A percentile compares a stretch with the other conserved stretches of the same genome.
phyloP scores from a whole-genome alignment of 78 protist species.

The slime mould (Dictyostelium discoideum) region DNA sequence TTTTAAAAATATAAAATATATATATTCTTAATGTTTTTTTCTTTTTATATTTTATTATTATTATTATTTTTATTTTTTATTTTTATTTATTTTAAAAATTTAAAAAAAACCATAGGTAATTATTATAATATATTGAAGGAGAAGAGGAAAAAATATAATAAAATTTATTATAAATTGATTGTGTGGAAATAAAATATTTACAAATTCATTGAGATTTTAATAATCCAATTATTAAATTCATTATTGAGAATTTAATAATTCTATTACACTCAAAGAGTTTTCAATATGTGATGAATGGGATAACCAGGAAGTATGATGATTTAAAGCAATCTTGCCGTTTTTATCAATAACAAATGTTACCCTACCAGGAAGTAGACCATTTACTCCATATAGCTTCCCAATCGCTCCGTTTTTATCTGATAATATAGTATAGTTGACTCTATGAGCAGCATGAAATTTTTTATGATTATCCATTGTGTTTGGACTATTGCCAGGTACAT shows the following conservation, averaged over 20 bases:
- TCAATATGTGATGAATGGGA: conserved; percentile 24
- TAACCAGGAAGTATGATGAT: background rate
- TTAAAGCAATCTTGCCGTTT: conserved; percentile 30
- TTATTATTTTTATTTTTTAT: background rate
- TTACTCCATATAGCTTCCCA: conserved; percentile 16
- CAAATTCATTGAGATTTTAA: too few relatives aligned
- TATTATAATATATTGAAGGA: too few relatives aligned
- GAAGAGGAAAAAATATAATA: too few relatives aligned
- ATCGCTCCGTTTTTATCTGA: conserved; percentile 28
- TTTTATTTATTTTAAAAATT: background rate
- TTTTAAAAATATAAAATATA: background rate
- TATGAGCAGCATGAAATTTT: conserved; percentile 23
- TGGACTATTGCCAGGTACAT: conserved; percentile 62
- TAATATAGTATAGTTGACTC: conserved; percentile 21
- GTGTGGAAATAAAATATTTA: too few relatives aligned
- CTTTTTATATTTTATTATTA: background rate
- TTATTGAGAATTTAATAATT: conserved; percentile 5
- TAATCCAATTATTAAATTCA: background rate
- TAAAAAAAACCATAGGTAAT: too few relatives aligned
- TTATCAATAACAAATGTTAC: conserved; percentile 62
- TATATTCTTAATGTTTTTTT: background rate
- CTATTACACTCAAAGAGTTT: conserved; percentile 30
- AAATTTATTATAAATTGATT: too few relatives aligned
- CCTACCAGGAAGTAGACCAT: conserved; percentile 48
- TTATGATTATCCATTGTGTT: conserved; percentile 32